phyloP scores from a whole-genome alignment of 805 yeast species.

The Maudiozyma saulgeensis region DNA sequence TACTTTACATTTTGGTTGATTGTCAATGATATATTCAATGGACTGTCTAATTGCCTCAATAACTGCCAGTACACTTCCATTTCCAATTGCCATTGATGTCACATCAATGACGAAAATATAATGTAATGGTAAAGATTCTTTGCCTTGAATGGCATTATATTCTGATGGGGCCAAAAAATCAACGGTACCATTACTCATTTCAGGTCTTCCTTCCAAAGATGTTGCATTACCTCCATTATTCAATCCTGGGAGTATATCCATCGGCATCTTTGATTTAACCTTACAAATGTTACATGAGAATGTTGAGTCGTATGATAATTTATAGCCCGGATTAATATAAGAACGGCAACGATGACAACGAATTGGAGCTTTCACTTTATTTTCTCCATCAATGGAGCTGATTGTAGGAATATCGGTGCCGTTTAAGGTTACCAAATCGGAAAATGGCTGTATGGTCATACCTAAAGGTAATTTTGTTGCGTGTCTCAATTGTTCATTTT shows the following conservation, averaged over 20 bases:
- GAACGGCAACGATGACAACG: conserved; percentile 90
- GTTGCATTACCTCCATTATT: conserved; percentile 53
- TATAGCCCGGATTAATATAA: conserved; percentile 78
- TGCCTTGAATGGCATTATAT: conserved; percentile 45
- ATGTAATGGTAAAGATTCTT: conserved; percentile 42
- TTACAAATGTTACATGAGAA: conserved; percentile 84
- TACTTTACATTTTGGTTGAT: conserved; percentile 39
- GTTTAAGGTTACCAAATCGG: conserved; percentile 41
- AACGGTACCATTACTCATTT: conserved; percentile 71
- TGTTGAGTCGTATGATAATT: conserved; percentile 45
- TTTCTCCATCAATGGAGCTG: conserved; percentile 22
- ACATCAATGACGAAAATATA: conserved; percentile 71
- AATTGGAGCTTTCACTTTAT: conserved; percentile 42
- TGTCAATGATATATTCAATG: conserved; percentile 28
- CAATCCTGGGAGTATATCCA: conserved; percentile 54
- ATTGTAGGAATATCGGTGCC: conserved; percentile 48
- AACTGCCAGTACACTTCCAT: conserved; percentile 44
- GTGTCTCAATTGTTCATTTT: conserved; percentile 54
- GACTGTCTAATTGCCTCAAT: conserved; percentile 62
- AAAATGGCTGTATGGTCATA: conserved; percentile 75
- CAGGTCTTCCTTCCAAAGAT: conserved; percentile 42
- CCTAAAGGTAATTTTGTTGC: conserved; percentile 76
- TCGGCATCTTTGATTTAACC: conserved; percentile 59
- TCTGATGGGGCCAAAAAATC: conserved; percentile 72
- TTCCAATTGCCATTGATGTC: conserved; percentile 47